Conservation (phyloP, 768 basidiomycete species). For the Agaricus subrufescens region DNA sequence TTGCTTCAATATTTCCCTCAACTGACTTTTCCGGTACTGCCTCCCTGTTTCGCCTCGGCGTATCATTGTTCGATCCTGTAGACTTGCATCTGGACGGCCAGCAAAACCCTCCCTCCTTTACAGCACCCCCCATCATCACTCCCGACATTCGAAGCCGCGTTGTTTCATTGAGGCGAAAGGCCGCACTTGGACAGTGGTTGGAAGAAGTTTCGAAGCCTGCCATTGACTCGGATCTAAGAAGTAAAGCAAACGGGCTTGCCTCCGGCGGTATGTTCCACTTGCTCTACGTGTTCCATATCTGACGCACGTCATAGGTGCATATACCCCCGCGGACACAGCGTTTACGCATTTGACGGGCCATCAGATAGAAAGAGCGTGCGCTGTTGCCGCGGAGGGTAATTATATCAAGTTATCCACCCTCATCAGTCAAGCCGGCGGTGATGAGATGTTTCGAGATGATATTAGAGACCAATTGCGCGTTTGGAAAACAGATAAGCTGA, state of each 20-base stretch:
- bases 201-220: slow-evolving; percentile 62
- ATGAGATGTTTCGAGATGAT: slow-evolving; percentile 68
- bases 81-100: slow-evolving; percentile 51
- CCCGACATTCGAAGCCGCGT: slow-evolving; percentile 63
- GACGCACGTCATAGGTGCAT: slow-evolving; percentile 25
- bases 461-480: slow-evolving; percentile 70
- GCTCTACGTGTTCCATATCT: background rate
- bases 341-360: slow-evolving; percentile 85
- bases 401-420: slow-evolving; percentile 86
- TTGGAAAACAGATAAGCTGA: slow-evolving; percentile 67
- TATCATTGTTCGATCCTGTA: slow-evolving; percentile 84
- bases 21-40: slow-evolving; percentile 74
- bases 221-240: slow-evolving; percentile 65
- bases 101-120: slow-evolving; percentile 9
- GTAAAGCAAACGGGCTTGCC: slow-evolving; percentile 21
- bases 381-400: slow-evolving; percentile 66
- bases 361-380: slow-evolving; percentile 80
- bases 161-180: slow-evolving; percentile 62
- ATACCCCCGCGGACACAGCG: slow-evolving; percentile 41
- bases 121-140: slow-evolving; percentile 33
- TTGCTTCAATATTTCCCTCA: slow-evolving; percentile 63
- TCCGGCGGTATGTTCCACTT: slow-evolving; percentile 19
- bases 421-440: slow-evolving; percentile 81
- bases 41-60: slow-evolving; percentile 81
- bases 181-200: slow-evolving; percentile 82